Evolutionary conservation across 257 asterid species (phyloP).

Genomic region (Salvia hispanica): DNA sequence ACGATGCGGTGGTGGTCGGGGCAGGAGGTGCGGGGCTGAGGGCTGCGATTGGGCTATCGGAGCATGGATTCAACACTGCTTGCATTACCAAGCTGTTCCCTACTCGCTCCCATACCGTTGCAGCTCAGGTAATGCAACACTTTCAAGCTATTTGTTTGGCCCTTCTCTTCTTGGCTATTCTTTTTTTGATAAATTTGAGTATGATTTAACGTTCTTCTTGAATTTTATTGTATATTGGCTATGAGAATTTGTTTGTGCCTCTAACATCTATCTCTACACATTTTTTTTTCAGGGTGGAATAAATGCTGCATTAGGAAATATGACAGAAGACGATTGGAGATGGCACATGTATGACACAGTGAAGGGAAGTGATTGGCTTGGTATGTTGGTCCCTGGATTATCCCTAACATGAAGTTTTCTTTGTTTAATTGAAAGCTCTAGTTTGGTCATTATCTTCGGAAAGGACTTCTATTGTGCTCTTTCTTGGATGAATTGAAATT

Average conservation of each 20-base stretch:
- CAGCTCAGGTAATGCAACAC: conserved; percentile 74
- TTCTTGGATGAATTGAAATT: background rate
- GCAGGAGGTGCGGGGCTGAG: conserved; percentile 99
- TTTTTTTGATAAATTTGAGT: background rate
- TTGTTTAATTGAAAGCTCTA: conserved; percentile 4
- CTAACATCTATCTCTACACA: conserved; percentile 7
- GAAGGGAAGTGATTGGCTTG: conserved; percentile 98
- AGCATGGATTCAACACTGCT: conserved; percentile 98
- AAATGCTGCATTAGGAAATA: conserved; percentile 96
- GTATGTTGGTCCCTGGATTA: conserved; percentile 40
- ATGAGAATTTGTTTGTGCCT: conserved; percentile 13
- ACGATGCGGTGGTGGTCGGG: conserved; percentile 97
- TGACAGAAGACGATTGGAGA: conserved; percentile 99
- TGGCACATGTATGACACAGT: conserved; percentile 99
- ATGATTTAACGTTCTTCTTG: background rate
- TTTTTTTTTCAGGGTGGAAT: conserved; percentile 75
- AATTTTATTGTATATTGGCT: background rate
- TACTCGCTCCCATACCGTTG: conserved; percentile 98
- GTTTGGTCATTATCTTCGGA: conserved; percentile 1
- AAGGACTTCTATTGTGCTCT: background rate
- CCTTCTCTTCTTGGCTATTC: too few species aligned
- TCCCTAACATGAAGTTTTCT: conserved; percentile 1
- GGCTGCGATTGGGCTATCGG: conserved; percentile 97
- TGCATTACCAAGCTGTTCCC: conserved; percentile 97
- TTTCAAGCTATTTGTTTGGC: too few species aligned